These are phyloP conservation scores for Paraconiothyrium sp. DNA, from an alignment of 2,329 filamentous ascomycete species.

Conservation along the genomic window DNA sequence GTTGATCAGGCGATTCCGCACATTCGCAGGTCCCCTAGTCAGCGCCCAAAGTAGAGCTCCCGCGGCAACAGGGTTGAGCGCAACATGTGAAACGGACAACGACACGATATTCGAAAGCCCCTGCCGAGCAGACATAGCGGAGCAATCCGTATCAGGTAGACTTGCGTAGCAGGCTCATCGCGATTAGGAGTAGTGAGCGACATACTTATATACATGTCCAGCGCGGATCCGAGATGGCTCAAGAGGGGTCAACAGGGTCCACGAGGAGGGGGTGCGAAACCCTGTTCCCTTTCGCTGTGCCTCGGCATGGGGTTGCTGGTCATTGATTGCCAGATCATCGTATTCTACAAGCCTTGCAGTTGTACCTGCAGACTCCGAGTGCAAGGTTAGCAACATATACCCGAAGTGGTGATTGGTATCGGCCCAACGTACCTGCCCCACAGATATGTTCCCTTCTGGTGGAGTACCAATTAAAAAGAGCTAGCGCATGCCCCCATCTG, in stretches of 20 bases:
- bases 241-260: not conserved
- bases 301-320: not conserved
- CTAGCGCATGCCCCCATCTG: too few relatives aligned
- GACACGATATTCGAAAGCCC: slow-evolving; percentile 29
- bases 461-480: too few relatives aligned
- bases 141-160: not conserved
- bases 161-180: not conserved
- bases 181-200: not conserved
- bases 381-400: too few relatives aligned
- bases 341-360: not conserved
- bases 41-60: slow-evolving; percentile 42
- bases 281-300: not conserved
- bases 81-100: slow-evolving; percentile 31
- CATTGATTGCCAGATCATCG: not conserved
- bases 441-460: too few relatives aligned
- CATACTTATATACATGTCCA: not conserved
- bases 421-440: too few relatives aligned
- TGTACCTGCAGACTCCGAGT: too few relatives aligned
- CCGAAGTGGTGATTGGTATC: too few relatives aligned
- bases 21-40: slow-evolving; percentile 38
- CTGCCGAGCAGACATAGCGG: slow-evolving; percentile 8
- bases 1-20: slow-evolving; percentile 35
- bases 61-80: slow-evolving; percentile 43
- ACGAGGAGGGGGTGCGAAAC: not conserved
- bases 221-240: not conserved